These are phyloP conservation scores for Colletotrichum kahawae DNA, from an alignment of 2,329 filamentous ascomycete genomes.

Conservation along the genomic window DNA sequence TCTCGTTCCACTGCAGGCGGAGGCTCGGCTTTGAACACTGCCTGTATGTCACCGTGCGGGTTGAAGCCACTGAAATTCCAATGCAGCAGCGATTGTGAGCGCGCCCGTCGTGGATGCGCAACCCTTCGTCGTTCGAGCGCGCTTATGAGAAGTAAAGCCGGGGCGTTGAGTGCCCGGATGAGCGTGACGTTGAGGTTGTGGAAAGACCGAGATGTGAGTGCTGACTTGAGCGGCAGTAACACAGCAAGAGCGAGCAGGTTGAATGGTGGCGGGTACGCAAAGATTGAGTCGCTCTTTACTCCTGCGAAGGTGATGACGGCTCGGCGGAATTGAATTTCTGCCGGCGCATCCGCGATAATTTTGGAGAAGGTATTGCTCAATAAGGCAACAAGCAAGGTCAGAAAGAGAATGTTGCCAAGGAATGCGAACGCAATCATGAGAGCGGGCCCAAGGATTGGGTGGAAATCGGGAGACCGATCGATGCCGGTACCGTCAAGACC, in stretches of 20 bases:
- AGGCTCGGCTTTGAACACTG: constrained; percentile 64
- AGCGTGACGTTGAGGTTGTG: constrained; percentile 74
- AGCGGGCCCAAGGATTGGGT: constrained; percentile 68
- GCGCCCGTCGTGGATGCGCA: constrained; percentile 48
- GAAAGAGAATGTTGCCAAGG: constrained; percentile 75
- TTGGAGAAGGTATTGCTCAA: constrained; percentile 74
- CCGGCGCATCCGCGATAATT: constrained; percentile 70
- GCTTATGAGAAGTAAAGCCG: constrained; percentile 64
- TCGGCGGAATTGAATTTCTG: constrained; percentile 74
- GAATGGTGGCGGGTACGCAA: constrained; percentile 72
- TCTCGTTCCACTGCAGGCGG: constrained; percentile 44
- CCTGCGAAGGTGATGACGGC: constrained; percentile 76
- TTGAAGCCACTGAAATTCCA: constrained; percentile 38
- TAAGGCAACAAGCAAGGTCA: constrained; percentile 77
- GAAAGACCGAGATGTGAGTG: constrained; percentile 67
- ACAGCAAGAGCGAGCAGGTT: constrained; percentile 72
- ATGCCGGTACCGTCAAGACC: constrained; percentile 69
- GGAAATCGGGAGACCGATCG: constrained; percentile 60
- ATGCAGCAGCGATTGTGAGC: constrained; percentile 4
- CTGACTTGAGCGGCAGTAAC: constrained; percentile 69
- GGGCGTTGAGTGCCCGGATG: constrained; percentile 67
- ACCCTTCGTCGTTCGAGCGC: constrained; percentile 63
- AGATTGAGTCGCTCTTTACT: constrained; percentile 75
- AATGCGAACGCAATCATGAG: constrained; percentile 77
- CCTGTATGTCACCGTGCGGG: constrained; percentile 64